Percentiles rank a stretch among this genome's conserved stretches.
These are phyloP conservation scores for Pyrenula aspistea DNA, from an alignment of 495 filamentous ascomycete species.

Conservation along the genomic window DNA sequence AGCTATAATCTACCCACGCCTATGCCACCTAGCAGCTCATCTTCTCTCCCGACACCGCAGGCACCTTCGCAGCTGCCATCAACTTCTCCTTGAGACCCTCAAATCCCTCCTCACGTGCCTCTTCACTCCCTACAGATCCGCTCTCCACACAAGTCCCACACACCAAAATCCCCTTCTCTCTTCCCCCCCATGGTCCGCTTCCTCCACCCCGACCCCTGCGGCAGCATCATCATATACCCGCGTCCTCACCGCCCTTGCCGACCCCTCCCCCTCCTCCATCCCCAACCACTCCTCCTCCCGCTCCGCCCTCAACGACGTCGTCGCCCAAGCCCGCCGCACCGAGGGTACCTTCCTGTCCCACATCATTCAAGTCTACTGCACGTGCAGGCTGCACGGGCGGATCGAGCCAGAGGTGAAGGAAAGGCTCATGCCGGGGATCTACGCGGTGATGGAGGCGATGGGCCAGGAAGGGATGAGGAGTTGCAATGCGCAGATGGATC, in stretches of 20 bases:
- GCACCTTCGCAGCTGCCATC: conserved; percentile 56
- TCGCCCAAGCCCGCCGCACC: conserved; percentile 61
- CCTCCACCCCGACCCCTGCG: conserved; percentile 26
- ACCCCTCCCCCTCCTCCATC: conserved; percentile 65
- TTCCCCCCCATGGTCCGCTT: conserved; percentile 33
- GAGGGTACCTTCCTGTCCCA: conserved; percentile 65
- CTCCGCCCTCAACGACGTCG: conserved; percentile 51
- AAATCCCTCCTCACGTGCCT: conserved; percentile 52
- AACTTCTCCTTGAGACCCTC: conserved; percentile 52
- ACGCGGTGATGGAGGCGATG: conserved; percentile 58
- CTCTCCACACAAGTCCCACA: conserved; percentile 23
- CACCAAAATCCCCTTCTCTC: conserved; percentile 9
- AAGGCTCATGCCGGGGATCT: conserved; percentile 59
- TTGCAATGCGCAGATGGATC: conserved; percentile 59
- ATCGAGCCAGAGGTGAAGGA: conserved; percentile 50
- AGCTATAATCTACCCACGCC: conserved; percentile 43
- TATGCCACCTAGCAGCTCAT: conserved; percentile 45
- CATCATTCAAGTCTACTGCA: conserved; percentile 59
- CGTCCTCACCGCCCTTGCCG: conserved; percentile 64
- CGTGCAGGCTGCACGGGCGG: conserved; percentile 45
- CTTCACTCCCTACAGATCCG: conserved; percentile 39
- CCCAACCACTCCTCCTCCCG: conserved; percentile 12
- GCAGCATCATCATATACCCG: conserved; percentile 54
- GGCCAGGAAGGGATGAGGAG: conserved; percentile 48
- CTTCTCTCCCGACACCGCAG: conserved; percentile 49